Evolutionary conservation across 2,329 filamentous ascomycete species (phyloP), one percentile per base, ranked within the genome.

Genomic region (Zasmidium angulare): DNA sequence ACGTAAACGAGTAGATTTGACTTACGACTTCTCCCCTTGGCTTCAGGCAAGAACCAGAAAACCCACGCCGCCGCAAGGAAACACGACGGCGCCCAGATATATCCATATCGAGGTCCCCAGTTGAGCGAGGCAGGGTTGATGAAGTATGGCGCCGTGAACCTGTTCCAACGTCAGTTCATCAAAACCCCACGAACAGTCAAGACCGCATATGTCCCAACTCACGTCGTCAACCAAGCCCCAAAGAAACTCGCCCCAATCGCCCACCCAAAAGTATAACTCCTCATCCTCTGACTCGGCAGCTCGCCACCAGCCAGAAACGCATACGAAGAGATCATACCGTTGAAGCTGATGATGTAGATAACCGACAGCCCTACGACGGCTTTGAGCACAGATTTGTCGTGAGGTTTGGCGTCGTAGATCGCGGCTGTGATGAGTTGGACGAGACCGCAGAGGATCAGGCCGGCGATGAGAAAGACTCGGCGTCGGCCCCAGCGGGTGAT

Each of bases 81-180:
- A 55, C 73, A 75, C 1, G 68, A 71, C 19, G 73, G 72, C n/a
- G 71, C 77, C 82, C 82, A 86, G 55, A 85, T 83, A 63, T 82
- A 85, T 1, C 82, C 79, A 54, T 85, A 85, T 59, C 80, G 80
- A 0, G 83, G 83, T 0, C 83, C 83, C 83, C 83, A 86, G 64
- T 81, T 79, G 43, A 86, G 69, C 0, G 79, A 70, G 14, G 73
- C 69, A 0, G 81, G 80, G 62, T 85, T 85, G 71, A 86, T 85
- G 64, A 86, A 86, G 65, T 85, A 85, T 0, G 82, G 83, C 1
- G 82, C 82, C 0, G 83, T 85, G 63, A 85, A 85, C 0, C 36
- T 43, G n/a, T 7, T 7, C 3, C 11, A 43, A 3, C 4, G 11
- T 43, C 36, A 43, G 36, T n/a, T n/a, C n/a, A n/a, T n/a, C n/a